Base-by-base conservation (phyloP, 1,139 yeast genomes). In the Insectozyma bohioensis region DNA sequence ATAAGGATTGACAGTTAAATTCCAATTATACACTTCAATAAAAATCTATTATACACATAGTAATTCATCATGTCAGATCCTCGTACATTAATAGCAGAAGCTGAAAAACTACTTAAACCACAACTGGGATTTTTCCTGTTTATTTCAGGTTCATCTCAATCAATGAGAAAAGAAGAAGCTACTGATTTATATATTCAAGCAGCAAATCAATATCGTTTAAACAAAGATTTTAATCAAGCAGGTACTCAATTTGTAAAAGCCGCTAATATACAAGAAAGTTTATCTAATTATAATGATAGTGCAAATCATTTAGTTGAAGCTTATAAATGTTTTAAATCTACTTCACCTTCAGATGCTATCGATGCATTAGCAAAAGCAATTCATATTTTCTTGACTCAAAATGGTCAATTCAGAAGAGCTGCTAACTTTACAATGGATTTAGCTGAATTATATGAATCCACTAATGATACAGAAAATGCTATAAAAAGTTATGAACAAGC, bases 381-480 rank as follows among this genome's bases (percentile, higher is more conserved):
- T 40, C 82, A 78, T 45, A 72, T 86, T 49, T 90, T 90, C 58
- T 64, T 68, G 43, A 87, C 95, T 1, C 75, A 80, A 43, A 79
- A 88, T 46, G 98, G 98, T 10, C 96, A 90, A 55, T 94, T 92
- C 62, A 79, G 98, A 55, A 74, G 98, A 55, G 96, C 95, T 14
- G 98, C 98, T 12, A 87, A 87, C 54, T 90, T 85, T 61, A 84
- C 92, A 51, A 78, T 84, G 70, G 97, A 92, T 55, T 72, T 92
- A 50, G 98, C 90, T 3, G 92, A 80, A 45, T 61, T 92, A 30
- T 87, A 85, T 54, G 97, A 92, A 58, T 72, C 72, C 30, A 65
- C 85, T 22, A 74, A 75, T 35, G 95, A 90, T 51, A 58, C 63
- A 16, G 67, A 71, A 12, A 75, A 75, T 45, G 97, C 98, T 3